Conservation (phyloP, 1,139 yeast species). For the Candida tropicalis region DNA sequence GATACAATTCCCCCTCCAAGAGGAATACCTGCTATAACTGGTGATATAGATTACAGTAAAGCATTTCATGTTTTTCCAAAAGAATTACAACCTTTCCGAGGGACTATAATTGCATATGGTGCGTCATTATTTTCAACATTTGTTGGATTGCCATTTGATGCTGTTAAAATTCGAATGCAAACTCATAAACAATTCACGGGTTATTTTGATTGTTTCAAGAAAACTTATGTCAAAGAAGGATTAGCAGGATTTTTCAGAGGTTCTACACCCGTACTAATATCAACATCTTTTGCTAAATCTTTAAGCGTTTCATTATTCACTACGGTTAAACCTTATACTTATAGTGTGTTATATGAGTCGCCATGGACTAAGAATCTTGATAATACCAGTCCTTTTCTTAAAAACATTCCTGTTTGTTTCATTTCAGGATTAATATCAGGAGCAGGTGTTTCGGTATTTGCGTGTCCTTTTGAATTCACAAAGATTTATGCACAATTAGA, state of each 20-base stretch:
- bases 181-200: slow-evolving; percentile 63
- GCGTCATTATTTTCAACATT: slow-evolving; percentile 70
- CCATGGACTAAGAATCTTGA: slow-evolving; percentile 14
- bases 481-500: slow-evolving; percentile 79
- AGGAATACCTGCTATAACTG: slow-evolving; percentile 48
- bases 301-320: slow-evolving; percentile 70
- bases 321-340: slow-evolving; percentile 52
- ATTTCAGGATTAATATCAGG: slow-evolving; percentile 72
- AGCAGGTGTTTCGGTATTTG: slow-evolving; percentile 61
- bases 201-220: slow-evolving; percentile 58
- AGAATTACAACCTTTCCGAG: slow-evolving; percentile 54
- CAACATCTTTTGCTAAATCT: slow-evolving; percentile 68
- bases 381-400: slow-evolving; percentile 41
- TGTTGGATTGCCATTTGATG: slow-evolving; percentile 83
- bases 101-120: slow-evolving; percentile 61
- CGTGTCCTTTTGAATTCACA: slow-evolving; percentile 86
- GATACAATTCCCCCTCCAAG: slow-evolving; percentile 6
- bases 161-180: slow-evolving; percentile 83
- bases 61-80: slow-evolving; percentile 55
- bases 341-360: slow-evolving; percentile 27
- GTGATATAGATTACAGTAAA: slow-evolving; percentile 35
- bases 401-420: slow-evolving; percentile 68
- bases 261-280: slow-evolving; percentile 67
- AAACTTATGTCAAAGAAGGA: slow-evolving; percentile 67
- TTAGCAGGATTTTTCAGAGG: slow-evolving; percentile 76